Evolutionary conservation across 441 rosid species (phyloP).

Genomic region (Aquilaria agallochum): DNA sequence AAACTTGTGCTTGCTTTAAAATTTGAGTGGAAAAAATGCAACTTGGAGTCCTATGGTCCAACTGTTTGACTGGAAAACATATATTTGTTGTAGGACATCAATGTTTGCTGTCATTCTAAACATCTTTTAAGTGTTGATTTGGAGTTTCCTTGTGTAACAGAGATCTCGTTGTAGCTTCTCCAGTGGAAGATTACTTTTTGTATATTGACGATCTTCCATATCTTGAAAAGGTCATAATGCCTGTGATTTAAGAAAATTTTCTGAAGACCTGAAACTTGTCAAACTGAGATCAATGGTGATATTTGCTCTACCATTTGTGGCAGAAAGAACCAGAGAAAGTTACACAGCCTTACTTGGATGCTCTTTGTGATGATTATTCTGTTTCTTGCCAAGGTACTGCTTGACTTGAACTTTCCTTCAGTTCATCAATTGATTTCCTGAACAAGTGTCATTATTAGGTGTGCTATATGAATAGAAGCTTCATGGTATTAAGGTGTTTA

Average conservation of each 20-base stretch:
- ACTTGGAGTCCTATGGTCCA: constrained; percentile 5
- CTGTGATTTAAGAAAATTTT: neutral
- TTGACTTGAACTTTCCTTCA: neutral
- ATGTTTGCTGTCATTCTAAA: constrained; percentile 7
- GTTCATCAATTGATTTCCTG: too few species aligned
- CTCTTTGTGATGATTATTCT: constrained; percentile 66
- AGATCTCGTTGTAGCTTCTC: constrained; percentile 93
- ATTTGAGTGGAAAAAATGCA: constrained; percentile 3
- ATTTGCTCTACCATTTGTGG: constrained; percentile 5
- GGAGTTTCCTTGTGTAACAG: constrained; percentile 42
- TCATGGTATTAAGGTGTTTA: too few species aligned
- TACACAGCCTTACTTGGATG: constrained; percentile 59
- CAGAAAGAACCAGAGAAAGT: constrained; percentile 62
- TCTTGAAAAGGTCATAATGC: constrained; percentile 54
- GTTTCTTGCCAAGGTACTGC: constrained; percentile 71
- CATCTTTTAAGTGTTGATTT: constrained; percentile 13
- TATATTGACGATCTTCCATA: constrained; percentile 65
- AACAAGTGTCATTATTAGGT: too few species aligned
- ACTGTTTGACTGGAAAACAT: neutral
- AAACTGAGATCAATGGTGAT: constrained; percentile 1
- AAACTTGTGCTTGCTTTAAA: constrained; percentile 8
- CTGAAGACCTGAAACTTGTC: neutral
- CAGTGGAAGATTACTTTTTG: constrained; percentile 88
- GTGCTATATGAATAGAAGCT: too few species aligned
- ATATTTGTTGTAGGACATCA: neutral